Base-by-base conservation (phyloP, 495 filamentous ascomycete genomes). In the Xylaria venustula region DNA sequence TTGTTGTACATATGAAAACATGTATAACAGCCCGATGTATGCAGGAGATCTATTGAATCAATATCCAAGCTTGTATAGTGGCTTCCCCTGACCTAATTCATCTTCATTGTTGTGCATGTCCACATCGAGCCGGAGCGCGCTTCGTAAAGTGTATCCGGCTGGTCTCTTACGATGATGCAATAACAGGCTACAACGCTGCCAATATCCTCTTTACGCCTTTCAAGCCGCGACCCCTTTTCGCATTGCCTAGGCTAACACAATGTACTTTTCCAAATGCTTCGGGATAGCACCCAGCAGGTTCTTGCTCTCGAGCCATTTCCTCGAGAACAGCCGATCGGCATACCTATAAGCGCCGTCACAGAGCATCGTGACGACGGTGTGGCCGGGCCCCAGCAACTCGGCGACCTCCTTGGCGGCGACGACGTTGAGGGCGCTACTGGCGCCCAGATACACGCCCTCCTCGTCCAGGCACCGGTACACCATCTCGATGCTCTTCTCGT, bases 321-420 rank as follows among this genome's bases (percentile, higher is more conserved):
- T 83, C 11, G 89, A 93, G 79, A 98, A 98, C 56, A 98, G 74
- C 25, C 94, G 80, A 60, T 98, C 94, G 7, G 94, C 94, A 76
- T 98, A 98, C 54, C 95, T 81, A 67, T 98, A 98, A 5, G 94
- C 94, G 26, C 94, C 95, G 67, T 98, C 94, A 69, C 91, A 96
- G 36, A 98, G 80, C 47, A 98, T 82, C 7, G 94, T 98, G 51
- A 97, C 94, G 9, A 98, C 89, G 0, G 91, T 96, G 67, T 93
- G 87, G 40, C 93, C 93, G 67, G 85, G 88, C 23, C 94, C 94
- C 30, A 98, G 70, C 76, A 90, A 90, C 82, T 94, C 87, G 0
- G 95, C 94, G 23, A 97, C 86, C 75, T 98, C 92, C 79, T 94
- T 91, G 14, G 94, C 94, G 7, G 94, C 94, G 7, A 90, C 94